These are phyloP conservation scores for Raffaelea deltoideospora DNA, from an alignment of 2,329 filamentous ascomycete species.

Conservation along the genomic window DNA sequence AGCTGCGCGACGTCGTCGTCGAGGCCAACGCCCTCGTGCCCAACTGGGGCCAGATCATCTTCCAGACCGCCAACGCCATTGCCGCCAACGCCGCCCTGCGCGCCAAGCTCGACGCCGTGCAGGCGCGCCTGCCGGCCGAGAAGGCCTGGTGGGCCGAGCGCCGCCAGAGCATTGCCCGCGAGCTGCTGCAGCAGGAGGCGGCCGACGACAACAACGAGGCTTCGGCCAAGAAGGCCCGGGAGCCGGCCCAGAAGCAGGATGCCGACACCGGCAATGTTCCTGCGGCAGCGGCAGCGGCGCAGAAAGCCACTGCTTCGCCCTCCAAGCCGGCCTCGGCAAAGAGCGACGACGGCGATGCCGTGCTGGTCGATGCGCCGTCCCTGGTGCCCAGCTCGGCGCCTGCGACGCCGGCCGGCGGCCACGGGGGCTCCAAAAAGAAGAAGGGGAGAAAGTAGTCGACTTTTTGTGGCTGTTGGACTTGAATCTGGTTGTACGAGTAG, in stretches of 20 bases:
- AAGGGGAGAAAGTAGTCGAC: constrained; percentile 44
- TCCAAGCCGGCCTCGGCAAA: constrained; percentile 45
- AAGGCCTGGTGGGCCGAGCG: constrained; percentile 89
- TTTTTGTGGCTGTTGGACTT: neutral
- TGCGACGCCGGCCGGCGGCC: too few species aligned
- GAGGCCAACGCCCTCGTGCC: constrained; percentile 88
- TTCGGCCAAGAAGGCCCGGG: too few species aligned
- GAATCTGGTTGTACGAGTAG: too few species aligned
- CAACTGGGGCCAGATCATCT: constrained; percentile 87
- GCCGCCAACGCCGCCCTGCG: constrained; percentile 68
- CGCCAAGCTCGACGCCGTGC: constrained; percentile 58
- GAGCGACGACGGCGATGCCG: constrained; percentile 57
- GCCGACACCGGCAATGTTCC: constrained; percentile 33
- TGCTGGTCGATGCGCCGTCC: constrained; percentile 53
- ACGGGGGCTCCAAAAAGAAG: constrained; percentile 44
- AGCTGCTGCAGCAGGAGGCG: constrained; percentile 76
- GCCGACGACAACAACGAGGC: neutral
- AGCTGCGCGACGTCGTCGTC: constrained; percentile 81
- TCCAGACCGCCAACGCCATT: constrained; percentile 96
- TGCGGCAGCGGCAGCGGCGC: constrained; percentile 14
- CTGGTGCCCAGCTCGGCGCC: constrained; percentile 15
- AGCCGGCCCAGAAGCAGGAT: too few species aligned
- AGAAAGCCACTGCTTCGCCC: constrained; percentile 21
- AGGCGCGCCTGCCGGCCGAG: constrained; percentile 55
- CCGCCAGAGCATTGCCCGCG: constrained; percentile 53